phyloP scores from a whole-genome alignment of 2,329 filamentous ascomycete species.

The Arthrocladium fulminans region DNA sequence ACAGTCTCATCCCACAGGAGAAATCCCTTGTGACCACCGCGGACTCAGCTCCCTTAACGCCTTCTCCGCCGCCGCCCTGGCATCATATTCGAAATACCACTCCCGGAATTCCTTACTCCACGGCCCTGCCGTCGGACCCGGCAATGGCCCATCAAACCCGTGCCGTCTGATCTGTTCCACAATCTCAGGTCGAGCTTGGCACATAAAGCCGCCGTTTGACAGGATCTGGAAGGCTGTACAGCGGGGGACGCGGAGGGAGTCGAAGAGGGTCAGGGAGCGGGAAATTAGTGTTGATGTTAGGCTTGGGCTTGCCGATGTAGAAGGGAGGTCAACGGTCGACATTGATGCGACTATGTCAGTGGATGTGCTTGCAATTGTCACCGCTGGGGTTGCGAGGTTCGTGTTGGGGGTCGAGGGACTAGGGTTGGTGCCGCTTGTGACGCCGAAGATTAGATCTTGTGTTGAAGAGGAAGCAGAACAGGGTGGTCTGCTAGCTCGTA shows the following conservation, averaged over 20 bases:
- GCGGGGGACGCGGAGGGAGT: slow-evolving; percentile 12
- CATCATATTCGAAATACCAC: slow-evolving; percentile 17
- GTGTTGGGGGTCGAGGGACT: background rate
- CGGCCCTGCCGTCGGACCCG: slow-evolving; percentile 12
- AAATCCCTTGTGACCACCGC: too few relatives aligned
- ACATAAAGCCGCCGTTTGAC: slow-evolving; percentile 15
- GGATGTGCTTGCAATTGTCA: background rate
- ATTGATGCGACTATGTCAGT: too few relatives aligned
- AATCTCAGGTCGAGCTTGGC: slow-evolving; percentile 10
- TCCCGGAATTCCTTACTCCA: slow-evolving; percentile 14
- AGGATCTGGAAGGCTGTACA: slow-evolving; percentile 13
- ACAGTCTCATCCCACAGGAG: too few relatives aligned
- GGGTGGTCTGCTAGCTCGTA: too few relatives aligned
- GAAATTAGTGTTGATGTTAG: background rate
- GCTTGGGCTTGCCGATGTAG: too few relatives aligned
- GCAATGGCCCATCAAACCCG: slow-evolving; percentile 12
- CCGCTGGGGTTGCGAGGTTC: background rate
- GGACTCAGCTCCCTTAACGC: background rate
- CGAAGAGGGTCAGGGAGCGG: slow-evolving; percentile 8
- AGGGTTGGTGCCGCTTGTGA: too few relatives aligned
- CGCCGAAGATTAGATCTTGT: background rate
- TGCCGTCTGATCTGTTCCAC: slow-evolving; percentile 11
- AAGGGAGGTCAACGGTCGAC: too few relatives aligned
- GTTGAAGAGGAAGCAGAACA: background rate
- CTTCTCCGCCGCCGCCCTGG: slow-evolving; percentile 9